phyloP scores from a whole-genome alignment of 2,329 filamentous ascomycete genomes.

The Tolypocladium tropicale region DNA sequence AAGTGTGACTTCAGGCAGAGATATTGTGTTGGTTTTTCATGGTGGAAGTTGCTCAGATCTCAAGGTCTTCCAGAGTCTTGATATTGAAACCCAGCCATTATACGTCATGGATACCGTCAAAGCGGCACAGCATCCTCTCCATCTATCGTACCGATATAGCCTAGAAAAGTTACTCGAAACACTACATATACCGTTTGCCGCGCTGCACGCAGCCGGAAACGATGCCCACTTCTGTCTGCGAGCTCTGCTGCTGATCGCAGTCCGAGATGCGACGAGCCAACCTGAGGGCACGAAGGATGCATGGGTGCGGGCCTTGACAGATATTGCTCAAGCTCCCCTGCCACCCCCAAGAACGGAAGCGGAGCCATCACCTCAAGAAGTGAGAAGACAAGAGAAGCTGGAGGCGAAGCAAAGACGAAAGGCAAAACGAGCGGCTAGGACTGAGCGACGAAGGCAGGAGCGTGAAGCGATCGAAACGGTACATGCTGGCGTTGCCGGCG shows the following conservation, averaged over 20 bases:
- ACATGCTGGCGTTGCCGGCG: too few relatives aligned
- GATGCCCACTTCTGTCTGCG: neutral
- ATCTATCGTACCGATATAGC: neutral
- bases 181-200: neutral
- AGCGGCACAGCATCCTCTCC: neutral
- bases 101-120: neutral
- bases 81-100: neutral
- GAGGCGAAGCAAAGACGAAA: neutral
- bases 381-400: neutral
- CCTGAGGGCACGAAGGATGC: neutral
- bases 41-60: neutral
- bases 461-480: neutral
- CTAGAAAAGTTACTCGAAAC: neutral
- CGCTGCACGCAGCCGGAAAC: neutral
- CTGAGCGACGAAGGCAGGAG: neutral
- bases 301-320: neutral
- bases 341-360: neutral
- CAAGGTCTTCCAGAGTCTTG: neutral
- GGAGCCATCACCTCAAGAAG: neutral
- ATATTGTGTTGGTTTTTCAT: neutral
- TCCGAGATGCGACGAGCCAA: neutral
- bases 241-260: neutral
- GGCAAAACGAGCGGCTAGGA: neutral
- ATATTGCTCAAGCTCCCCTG: neutral
- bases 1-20: neutral